phyloP scores from a whole-genome alignment of 805 yeast species.

The Kodamaea jinghongensis region DNA sequence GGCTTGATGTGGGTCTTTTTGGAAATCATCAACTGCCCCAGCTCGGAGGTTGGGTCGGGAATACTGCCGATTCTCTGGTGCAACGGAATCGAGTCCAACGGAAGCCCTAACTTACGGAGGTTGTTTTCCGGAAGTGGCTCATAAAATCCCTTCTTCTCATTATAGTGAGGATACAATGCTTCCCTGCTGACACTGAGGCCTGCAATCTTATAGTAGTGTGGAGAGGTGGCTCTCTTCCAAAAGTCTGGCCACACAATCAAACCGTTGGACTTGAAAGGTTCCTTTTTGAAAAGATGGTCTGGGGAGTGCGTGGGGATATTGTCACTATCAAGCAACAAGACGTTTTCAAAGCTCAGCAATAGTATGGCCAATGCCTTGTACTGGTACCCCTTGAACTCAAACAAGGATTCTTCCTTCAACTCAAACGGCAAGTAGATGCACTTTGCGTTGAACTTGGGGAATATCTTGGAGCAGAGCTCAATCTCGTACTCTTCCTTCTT shows the following conservation, averaged over 20 bases:
- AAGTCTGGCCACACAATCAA: conserved; percentile 82
- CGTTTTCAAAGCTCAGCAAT: conserved; percentile 59
- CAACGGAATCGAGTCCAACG: conserved; percentile 22
- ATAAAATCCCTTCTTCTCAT: conserved; percentile 27
- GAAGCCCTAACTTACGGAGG: background rate
- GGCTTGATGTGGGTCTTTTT: conserved; percentile 38
- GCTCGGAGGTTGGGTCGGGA: conserved; percentile 31
- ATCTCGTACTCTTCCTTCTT: conserved; percentile 66
- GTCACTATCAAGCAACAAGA: conserved; percentile 73
- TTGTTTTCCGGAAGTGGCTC: conserved; percentile 6
- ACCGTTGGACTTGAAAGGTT: conserved; percentile 54
- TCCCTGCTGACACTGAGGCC: conserved; percentile 39
- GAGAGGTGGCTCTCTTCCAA: conserved; percentile 83
- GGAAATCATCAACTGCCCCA: conserved; percentile 42
- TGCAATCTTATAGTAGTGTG: conserved; percentile 67
- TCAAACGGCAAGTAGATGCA: conserved; percentile 38
- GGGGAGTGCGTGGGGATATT: conserved; percentile 68
- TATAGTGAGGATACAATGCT: conserved; percentile 31
- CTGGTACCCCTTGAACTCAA: conserved; percentile 43
- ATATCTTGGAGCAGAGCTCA: conserved; percentile 46
- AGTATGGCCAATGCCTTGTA: conserved; percentile 42
- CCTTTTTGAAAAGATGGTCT: conserved; percentile 52
- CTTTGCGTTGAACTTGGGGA: conserved; percentile 38
- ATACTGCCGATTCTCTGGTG: conserved; percentile 31
- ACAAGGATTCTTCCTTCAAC: conserved; percentile 25